A percentile compares a stretch with the other conserved stretches of the same genome.
Conservation (phyloP, 1,284 basidiomycete species). For the Cutaneotrichosporon spelunceum region DNA sequence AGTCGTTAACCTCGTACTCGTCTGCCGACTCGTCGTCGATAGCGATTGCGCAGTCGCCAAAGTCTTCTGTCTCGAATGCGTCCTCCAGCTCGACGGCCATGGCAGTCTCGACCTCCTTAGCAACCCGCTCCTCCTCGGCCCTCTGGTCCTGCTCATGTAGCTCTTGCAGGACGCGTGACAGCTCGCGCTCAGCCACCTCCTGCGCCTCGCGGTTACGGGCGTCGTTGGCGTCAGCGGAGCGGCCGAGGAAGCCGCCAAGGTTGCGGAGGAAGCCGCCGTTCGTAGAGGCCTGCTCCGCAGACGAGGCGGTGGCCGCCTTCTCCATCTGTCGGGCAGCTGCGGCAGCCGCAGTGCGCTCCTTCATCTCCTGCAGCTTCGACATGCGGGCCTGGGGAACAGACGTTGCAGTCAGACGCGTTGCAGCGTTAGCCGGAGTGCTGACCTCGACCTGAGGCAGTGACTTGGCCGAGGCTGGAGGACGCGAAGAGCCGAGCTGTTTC, state of each 20-base stretch:
- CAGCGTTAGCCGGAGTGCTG: constrained; percentile 11
- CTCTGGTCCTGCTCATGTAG: constrained; percentile 17
- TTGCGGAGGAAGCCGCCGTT: constrained; percentile 42
- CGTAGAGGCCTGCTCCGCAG: constrained; percentile 15
- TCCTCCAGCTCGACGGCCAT: constrained; percentile 3
- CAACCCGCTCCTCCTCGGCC: neutral
- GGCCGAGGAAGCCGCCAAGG: constrained; percentile 30
- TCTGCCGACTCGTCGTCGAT: constrained; percentile 17
- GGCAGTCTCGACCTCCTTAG: constrained; percentile 6
- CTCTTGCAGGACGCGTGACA: constrained; percentile 30
- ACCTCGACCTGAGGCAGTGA: constrained; percentile 10
- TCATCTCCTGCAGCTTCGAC: constrained; percentile 42
- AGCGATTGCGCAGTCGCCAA: constrained; percentile 14
- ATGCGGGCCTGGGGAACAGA: constrained; percentile 31
- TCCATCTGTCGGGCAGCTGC: constrained; percentile 31
- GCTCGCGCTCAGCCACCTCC: constrained; percentile 31
- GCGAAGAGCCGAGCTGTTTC: constrained; percentile 10
- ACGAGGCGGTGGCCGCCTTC: constrained; percentile 21
- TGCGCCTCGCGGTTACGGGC: constrained; percentile 27
- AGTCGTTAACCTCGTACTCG: constrained; percentile 29
- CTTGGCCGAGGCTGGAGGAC: constrained; percentile 12
- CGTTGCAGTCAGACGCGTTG: neutral
- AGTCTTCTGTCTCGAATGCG: constrained; percentile 9
- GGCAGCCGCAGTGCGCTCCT: constrained; percentile 37
- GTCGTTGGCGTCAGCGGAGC: constrained; percentile 32